Evolutionary conservation across 768 basidiomycete genomes (phyloP).

Genomic region (Macrocybe gigantea): DNA sequence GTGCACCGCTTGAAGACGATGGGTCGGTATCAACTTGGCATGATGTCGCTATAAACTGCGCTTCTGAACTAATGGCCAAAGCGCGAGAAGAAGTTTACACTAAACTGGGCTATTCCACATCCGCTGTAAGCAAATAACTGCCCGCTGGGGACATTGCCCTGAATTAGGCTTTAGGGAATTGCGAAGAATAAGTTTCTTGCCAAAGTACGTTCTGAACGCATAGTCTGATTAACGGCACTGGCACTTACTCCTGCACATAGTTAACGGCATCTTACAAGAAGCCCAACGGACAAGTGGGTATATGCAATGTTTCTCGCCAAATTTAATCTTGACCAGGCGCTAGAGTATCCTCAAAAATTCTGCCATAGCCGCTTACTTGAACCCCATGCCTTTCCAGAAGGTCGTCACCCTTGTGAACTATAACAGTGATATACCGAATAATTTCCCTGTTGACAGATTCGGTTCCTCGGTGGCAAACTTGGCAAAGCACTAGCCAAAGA

Average conservation of each 20-base stretch:
- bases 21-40: constrained; percentile 61
- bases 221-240: constrained; percentile 1
- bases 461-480: constrained; percentile 92
- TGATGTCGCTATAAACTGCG: constrained; percentile 86
- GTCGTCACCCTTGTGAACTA: constrained; percentile 23
- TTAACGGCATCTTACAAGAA: constrained; percentile 91
- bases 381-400: constrained; percentile 86
- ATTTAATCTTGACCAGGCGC: not conserved
- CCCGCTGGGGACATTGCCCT: not conserved
- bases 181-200: constrained; percentile 92
- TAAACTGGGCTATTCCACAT: constrained; percentile 87
- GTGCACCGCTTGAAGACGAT: no score
- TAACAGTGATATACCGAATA: not conserved
- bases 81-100: constrained; percentile 61
- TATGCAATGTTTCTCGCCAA: not conserved
- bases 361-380: constrained; percentile 81
- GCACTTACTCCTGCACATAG: constrained; percentile 29
- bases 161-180: constrained; percentile 54
- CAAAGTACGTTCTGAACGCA: constrained; percentile 49
- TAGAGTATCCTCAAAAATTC: constrained; percentile 81
- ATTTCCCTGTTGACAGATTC: constrained; percentile 49
- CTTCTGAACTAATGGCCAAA: constrained; percentile 79
- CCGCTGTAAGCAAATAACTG: constrained; percentile 54
- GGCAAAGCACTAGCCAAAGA: constrained; percentile 83
- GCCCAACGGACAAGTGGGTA: constrained; percentile 70